Evolutionary conservation across 768 basidiomycete genomes (phyloP).

Genomic region (Russula brevipes): DNA sequence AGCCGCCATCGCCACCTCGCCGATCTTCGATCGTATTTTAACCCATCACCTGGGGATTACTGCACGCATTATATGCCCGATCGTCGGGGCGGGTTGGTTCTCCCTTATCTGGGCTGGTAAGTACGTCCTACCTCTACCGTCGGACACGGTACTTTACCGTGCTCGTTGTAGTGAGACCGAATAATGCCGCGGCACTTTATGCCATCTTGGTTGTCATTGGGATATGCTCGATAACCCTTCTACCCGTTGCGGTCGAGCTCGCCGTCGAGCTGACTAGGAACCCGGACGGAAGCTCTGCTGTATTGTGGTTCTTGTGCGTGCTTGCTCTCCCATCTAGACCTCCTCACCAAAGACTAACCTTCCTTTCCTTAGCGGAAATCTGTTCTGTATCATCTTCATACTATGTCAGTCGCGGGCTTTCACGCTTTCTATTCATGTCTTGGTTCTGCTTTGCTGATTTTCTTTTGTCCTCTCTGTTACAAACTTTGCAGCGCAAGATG

Average conservation of each 20-base stretch:
- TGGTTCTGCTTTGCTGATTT: not conserved
- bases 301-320: slow-evolving; percentile 70
- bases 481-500: slow-evolving; percentile 38
- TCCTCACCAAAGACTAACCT: not conserved
- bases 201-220: slow-evolving; percentile 67
- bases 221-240: slow-evolving; percentile 55
- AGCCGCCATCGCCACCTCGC: slow-evolving; percentile 61
- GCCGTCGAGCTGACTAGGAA: slow-evolving; percentile 76
- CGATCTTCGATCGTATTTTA: slow-evolving; percentile 78
- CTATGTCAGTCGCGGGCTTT: not conserved
- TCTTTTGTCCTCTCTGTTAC: not conserved
- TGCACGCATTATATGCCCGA: slow-evolving; percentile 54
- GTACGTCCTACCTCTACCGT: slow-evolving; percentile 22
- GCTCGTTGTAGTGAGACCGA: slow-evolving; percentile 47
- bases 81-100: slow-evolving; percentile 60
- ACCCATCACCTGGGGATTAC: slow-evolving; percentile 64
- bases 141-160: not conserved
- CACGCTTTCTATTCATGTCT: not conserved
- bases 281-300: slow-evolving; percentile 67
- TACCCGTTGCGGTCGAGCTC: slow-evolving; percentile 74
- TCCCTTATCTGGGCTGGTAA: slow-evolving; percentile 76
- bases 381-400: slow-evolving; percentile 5
- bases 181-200: slow-evolving; percentile 58
- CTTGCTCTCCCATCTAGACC: not conserved
- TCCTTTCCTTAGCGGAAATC: slow-evolving; percentile 8